phyloP scores from a whole-genome alignment of 176 grass and related monocot genomes.

The Aegilops umbellulata region DNA sequence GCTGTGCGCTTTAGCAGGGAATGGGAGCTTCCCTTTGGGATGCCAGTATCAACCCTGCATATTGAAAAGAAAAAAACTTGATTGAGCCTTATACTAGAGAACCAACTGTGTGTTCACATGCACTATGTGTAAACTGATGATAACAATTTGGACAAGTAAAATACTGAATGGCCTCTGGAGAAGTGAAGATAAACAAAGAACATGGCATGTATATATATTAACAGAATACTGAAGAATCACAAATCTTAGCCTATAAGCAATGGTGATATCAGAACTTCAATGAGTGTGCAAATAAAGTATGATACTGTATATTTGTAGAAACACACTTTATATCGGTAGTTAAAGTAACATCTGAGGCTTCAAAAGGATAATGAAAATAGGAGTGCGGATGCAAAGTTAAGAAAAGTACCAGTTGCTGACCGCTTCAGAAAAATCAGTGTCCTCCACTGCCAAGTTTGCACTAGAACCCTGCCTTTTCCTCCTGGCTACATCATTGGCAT shows the following conservation, averaged over 20 bases:
- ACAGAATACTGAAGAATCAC: background rate
- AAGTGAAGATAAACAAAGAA: background rate
- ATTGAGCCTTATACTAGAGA: conserved; percentile 1
- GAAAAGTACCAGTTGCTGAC: conserved; percentile 51
- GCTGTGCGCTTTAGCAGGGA: conserved; percentile 43
- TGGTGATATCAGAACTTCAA: background rate
- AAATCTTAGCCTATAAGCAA: background rate
- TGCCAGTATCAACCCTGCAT: conserved; percentile 44
- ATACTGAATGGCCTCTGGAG: background rate
- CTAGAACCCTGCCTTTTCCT: conserved; percentile 48
- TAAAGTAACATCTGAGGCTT: background rate
- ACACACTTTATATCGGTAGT: background rate
- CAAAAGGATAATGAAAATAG: conserved; percentile 1
- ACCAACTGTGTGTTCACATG: background rate
- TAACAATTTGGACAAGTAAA: background rate
- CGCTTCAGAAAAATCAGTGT: conserved; percentile 42
- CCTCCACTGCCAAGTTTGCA: conserved; percentile 32
- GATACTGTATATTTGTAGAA: background rate
- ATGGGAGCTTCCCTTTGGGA: conserved; percentile 43
- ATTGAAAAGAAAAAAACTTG: conserved; percentile 11
- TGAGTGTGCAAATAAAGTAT: background rate
- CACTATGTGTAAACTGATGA: background rate
- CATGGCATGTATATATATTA: background rate
- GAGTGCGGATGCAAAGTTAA: conserved; percentile 1
- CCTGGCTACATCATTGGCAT: conserved; percentile 43